Percentiles rank a stretch among this genome's conserved stretches.
These are phyloP conservation scores for Trametopsis cervina DNA, from an alignment of 768 basidiomycete species.

Conservation along the genomic window DNA sequence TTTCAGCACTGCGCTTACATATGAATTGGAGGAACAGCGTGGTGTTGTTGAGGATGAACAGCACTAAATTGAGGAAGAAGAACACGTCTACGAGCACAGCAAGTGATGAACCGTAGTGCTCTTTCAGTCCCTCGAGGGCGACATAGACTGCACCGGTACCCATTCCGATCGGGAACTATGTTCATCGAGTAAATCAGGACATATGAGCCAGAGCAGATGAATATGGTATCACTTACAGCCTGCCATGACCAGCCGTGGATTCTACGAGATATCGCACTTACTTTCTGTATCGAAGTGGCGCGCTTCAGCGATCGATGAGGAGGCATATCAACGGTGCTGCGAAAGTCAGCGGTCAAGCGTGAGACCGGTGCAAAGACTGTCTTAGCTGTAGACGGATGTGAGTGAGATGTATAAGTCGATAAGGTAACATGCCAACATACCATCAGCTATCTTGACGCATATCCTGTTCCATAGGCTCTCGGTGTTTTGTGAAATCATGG, in stretches of 20 bases:
- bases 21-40: constrained; percentile 38
- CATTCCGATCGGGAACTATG: constrained; percentile 43
- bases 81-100: constrained; percentile 35
- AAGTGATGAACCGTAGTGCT: constrained; percentile 24
- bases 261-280: constrained; percentile 32
- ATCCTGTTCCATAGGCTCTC: background rate
- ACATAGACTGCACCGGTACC: constrained; percentile 44
- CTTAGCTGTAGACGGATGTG: background rate
- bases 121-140: constrained; percentile 35
- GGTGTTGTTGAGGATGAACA: constrained; percentile 36
- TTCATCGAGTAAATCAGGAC: constrained; percentile 12
- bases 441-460: background rate
- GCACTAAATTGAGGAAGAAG: constrained; percentile 38
- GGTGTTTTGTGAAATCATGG: background rate
- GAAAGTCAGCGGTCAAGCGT: background rate
- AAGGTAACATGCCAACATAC: background rate
- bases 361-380: background rate
- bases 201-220: constrained; percentile 12
- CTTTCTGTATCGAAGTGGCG: constrained; percentile 13
- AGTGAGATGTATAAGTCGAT: background rate
- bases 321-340: background rate
- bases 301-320: background rate
- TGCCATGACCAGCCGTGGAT: constrained; percentile 48
- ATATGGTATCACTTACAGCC: constrained; percentile 29
- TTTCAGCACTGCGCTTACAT: constrained; percentile 22